phyloP scores from a whole-genome alignment of 2,329 filamentous ascomycete genomes.

The Venturia nashicola region DNA sequence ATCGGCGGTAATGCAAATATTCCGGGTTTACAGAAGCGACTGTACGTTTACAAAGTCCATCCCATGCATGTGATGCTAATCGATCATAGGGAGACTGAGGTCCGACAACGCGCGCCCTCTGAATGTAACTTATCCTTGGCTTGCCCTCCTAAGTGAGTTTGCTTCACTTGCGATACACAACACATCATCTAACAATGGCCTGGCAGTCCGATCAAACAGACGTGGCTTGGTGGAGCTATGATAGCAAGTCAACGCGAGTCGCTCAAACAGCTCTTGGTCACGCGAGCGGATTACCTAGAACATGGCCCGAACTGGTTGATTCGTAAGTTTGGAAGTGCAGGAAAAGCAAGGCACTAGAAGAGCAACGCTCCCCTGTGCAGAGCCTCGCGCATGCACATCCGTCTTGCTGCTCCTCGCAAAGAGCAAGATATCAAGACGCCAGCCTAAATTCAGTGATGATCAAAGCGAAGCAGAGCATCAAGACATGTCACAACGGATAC shows the following conservation, averaged over 20 bases:
- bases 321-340: slow-evolving; percentile 4
- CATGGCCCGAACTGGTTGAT: slow-evolving; percentile 39
- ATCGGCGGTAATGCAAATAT: slow-evolving; percentile 78
- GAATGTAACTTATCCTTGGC: slow-evolving; percentile 2
- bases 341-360: not conserved
- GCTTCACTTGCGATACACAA: not conserved
- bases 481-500: no score
- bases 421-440: no score
- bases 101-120: slow-evolving; percentile 7
- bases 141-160: slow-evolving; percentile 24
- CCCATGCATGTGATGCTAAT: slow-evolving; percentile 8
- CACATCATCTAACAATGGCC: not conserved
- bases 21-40: slow-evolving; percentile 65
- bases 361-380: no score
- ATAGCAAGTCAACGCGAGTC: slow-evolving; percentile 57
- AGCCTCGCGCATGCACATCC: no score
- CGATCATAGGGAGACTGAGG: slow-evolving; percentile 41
- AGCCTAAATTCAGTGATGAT: no score
- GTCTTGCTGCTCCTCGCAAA: no score
- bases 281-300: slow-evolving; percentile 83
- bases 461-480: no score
- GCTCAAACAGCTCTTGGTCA: slow-evolving; percentile 59
- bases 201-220: slow-evolving; percentile 53
- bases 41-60: slow-evolving; percentile 33
- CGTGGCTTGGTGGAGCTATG: slow-evolving; percentile 75